These are phyloP conservation scores for Ashbya aceris DNA, from an alignment of 1,139 yeast genomes.

Conservation along the genomic window DNA sequence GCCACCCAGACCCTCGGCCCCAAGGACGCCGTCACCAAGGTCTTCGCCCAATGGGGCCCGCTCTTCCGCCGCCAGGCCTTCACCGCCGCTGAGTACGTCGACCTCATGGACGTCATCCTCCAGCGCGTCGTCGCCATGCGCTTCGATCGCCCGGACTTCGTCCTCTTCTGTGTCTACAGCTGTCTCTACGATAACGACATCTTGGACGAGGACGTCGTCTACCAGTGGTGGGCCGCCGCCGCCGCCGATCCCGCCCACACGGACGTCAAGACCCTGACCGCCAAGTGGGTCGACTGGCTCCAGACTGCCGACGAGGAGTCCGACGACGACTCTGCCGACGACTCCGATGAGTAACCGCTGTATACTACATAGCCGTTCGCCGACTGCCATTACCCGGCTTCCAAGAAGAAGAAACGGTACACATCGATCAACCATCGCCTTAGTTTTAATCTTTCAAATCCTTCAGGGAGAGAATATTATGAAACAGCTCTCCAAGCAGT, in stretches of 20 bases:
- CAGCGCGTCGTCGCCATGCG: slow-evolving; percentile 27
- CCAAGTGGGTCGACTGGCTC: slow-evolving; percentile 80
- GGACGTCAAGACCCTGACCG: slow-evolving; percentile 48
- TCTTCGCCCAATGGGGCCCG: slow-evolving; percentile 74
- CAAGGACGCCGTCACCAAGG: slow-evolving; percentile 65
- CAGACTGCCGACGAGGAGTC: slow-evolving; percentile 79
- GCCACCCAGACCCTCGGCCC: slow-evolving; percentile 66
- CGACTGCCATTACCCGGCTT: too few species aligned
- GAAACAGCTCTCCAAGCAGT: background rate
- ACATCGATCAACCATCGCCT: background rate
- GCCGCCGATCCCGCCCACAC: slow-evolving; percentile 38
- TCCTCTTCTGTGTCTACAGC: slow-evolving; percentile 51
- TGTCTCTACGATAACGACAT: slow-evolving; percentile 73
- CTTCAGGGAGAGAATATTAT: slow-evolving; percentile 1
- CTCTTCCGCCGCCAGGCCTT: slow-evolving; percentile 75
- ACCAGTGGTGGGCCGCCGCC: slow-evolving; percentile 66
- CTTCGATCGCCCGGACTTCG: slow-evolving; percentile 26
- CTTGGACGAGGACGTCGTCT: slow-evolving; percentile 69
- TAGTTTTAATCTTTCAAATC: background rate
- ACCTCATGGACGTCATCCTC: slow-evolving; percentile 49
- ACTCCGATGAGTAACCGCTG: slow-evolving; percentile 1
- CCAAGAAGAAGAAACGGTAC: background rate
- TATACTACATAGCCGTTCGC: too few species aligned
- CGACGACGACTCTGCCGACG: slow-evolving; percentile 33
- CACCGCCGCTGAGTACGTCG: slow-evolving; percentile 67